Conservation (phyloP, 1,284 basidiomycete species). For the Ustilago trichophora region DNA sequence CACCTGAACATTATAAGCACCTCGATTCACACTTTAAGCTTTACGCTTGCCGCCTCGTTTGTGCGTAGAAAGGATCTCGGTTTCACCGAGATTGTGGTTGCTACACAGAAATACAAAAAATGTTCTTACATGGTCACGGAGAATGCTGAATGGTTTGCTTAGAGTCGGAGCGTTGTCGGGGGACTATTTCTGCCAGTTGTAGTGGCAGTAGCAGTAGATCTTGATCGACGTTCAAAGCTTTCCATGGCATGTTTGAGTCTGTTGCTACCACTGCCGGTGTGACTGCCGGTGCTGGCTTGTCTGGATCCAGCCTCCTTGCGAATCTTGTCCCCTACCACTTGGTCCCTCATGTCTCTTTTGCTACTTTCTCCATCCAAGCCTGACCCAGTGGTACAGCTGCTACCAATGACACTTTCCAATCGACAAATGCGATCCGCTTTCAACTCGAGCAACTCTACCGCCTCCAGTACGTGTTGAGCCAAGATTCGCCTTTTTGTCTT, state of each 20-base stretch:
- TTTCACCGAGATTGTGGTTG: no score
- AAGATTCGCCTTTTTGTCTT: slow-evolving; percentile 52
- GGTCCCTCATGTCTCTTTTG: slow-evolving; percentile 4
- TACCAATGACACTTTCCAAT: slow-evolving; percentile 23
- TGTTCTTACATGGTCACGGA: no score
- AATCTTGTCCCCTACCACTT: background rate
- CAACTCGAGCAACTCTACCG: slow-evolving; percentile 59
- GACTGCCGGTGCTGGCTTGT: slow-evolving; percentile 5
- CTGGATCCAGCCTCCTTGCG: slow-evolving; percentile 18
- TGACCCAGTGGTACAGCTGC: background rate
- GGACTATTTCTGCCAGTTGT: slow-evolving; percentile 13
- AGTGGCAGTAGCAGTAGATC: background rate
- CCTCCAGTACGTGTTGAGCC: slow-evolving; percentile 59
- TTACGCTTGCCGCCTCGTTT: no score
- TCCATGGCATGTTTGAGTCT: slow-evolving; percentile 26
- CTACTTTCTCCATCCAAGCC: background rate
- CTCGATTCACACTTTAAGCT: no score
- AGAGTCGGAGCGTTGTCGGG: slow-evolving; percentile 20
- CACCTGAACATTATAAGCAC: no score
- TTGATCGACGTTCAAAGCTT: slow-evolving; percentile 13
- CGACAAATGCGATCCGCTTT: slow-evolving; percentile 58
- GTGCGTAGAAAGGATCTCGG: no score
- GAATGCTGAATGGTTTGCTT: no score
- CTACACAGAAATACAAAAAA: no score
- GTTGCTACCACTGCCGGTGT: slow-evolving; percentile 11